Percentiles rank a stretch among this genome's conserved stretches.
Evolutionary conservation across 176 grass and related monocot species (phyloP).

Genomic region (Secale cereale): DNA sequence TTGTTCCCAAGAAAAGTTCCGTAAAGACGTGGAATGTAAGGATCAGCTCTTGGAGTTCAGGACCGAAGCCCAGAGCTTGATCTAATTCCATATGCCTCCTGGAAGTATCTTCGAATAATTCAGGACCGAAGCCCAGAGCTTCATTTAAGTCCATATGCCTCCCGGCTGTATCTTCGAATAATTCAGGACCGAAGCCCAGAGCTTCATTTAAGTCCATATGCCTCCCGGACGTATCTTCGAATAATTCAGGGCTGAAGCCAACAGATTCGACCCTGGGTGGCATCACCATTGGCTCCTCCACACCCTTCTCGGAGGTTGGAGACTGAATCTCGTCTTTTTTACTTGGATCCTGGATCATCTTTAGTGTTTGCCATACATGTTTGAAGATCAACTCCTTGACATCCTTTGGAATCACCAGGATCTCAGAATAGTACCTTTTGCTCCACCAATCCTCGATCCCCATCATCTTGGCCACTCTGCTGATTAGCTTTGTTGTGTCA

Average conservation of each 20-base stretch:
- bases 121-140: background rate
- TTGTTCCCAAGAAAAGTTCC: too few relatives aligned
- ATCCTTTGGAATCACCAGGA: background rate
- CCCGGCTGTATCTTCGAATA: background rate
- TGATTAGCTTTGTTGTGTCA: background rate
- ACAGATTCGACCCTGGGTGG: too few relatives aligned
- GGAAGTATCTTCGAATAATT: background rate
- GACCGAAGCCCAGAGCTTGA: background rate
- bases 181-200: background rate
- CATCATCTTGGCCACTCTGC: background rate
- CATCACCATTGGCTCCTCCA: too few relatives aligned
- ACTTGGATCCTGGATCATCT: background rate
- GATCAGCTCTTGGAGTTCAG: background rate
- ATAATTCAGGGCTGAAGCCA: background rate
- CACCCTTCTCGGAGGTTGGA: too few relatives aligned
- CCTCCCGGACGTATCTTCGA: background rate
- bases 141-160: too few relatives aligned
- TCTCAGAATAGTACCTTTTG: background rate
- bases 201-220: too few relatives aligned
- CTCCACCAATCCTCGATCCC: background rate
- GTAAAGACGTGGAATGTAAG: background rate
- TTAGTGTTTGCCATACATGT: background rate
- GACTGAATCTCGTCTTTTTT: background rate
- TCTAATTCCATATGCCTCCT: background rate
- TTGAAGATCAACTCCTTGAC: background rate